Percentiles rank a stretch among this genome's conserved stretches.
Evolutionary conservation across 495 filamentous ascomycete genomes (phyloP).

Genomic region (Cairneyella variabilis): DNA sequence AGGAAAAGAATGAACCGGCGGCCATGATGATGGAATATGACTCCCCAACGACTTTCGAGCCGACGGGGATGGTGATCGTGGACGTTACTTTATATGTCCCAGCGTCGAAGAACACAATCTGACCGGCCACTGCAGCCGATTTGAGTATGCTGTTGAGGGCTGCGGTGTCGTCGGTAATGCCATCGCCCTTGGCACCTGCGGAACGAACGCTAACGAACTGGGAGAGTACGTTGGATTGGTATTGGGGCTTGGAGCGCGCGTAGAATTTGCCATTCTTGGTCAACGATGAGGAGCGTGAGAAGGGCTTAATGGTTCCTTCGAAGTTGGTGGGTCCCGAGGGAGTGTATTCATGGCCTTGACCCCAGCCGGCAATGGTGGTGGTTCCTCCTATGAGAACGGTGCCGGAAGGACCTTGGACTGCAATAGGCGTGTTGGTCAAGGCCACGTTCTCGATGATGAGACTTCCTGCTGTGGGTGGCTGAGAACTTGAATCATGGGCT

Average conservation of each 20-base stretch:
- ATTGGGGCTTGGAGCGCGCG: constrained; percentile 49
- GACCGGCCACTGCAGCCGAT: not conserved
- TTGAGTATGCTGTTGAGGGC: constrained; percentile 6
- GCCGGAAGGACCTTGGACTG: constrained; percentile 49
- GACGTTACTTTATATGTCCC: constrained; percentile 44
- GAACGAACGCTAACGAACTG: constrained; percentile 57
- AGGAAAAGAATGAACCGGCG: constrained; percentile 37
- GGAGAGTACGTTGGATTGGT: constrained; percentile 44
- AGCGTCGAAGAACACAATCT: constrained; percentile 41
- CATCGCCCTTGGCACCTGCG: constrained; percentile 41
- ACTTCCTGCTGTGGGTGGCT: constrained; percentile 46
- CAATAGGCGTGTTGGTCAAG: constrained; percentile 39
- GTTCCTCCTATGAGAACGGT: constrained; percentile 54
- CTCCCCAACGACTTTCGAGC: constrained; percentile 47
- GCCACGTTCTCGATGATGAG: constrained; percentile 63
- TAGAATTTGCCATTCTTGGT: constrained; percentile 28
- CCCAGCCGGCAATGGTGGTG: constrained; percentile 48
- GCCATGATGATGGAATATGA: constrained; percentile 36
- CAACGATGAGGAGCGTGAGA: constrained; percentile 33
- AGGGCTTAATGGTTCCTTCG: constrained; percentile 34
- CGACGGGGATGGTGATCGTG: constrained; percentile 42
- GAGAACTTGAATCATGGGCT: constrained; percentile 42
- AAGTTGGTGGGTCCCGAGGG: constrained; percentile 37
- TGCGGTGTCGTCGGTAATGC: constrained; percentile 52
- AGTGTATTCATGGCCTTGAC: constrained; percentile 41